phyloP scores from a whole-genome alignment of 441 rosid genomes.

The Bocquillonia castaneifolia region DNA sequence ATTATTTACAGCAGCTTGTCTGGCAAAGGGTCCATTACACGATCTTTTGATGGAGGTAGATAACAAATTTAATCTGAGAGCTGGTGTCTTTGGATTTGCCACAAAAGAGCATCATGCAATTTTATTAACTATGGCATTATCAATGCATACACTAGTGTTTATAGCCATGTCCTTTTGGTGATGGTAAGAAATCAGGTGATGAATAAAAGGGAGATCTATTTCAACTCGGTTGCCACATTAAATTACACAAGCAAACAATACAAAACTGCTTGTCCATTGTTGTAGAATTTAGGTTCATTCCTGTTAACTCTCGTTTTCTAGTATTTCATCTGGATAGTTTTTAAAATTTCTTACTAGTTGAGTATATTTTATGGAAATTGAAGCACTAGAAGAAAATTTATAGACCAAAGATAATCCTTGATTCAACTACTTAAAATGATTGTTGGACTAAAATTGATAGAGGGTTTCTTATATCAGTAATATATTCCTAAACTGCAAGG shows the following conservation, averaged over 20 bases:
- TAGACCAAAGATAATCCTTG: not conserved
- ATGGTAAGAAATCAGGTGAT: not conserved
- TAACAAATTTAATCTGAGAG: not conserved
- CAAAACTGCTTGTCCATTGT: not conserved
- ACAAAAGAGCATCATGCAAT: not conserved
- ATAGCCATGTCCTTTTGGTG: not conserved
- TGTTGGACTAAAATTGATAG: no score
- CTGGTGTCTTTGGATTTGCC: not conserved
- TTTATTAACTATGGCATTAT: not conserved
- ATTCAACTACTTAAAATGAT: no score
- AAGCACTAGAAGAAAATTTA: not conserved
- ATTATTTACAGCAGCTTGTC: not conserved
- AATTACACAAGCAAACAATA: not conserved
- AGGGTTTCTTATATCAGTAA: not conserved
- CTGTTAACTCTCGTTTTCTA: not conserved
- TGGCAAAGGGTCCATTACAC: not conserved
- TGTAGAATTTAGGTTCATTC: not conserved
- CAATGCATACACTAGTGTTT: not conserved
- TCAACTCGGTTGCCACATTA: not conserved
- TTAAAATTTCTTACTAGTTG: not conserved
- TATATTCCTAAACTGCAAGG: not conserved
- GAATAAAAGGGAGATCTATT: not conserved
- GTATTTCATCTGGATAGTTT: not conserved
- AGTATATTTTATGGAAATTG: not conserved
- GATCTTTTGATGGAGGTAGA: not conserved